Percentiles rank a stretch among this genome's conserved stretches.
phyloP scores from a whole-genome alignment of 2,329 filamentous ascomycete species.

The Neocatenulostroma microsporum region DNA sequence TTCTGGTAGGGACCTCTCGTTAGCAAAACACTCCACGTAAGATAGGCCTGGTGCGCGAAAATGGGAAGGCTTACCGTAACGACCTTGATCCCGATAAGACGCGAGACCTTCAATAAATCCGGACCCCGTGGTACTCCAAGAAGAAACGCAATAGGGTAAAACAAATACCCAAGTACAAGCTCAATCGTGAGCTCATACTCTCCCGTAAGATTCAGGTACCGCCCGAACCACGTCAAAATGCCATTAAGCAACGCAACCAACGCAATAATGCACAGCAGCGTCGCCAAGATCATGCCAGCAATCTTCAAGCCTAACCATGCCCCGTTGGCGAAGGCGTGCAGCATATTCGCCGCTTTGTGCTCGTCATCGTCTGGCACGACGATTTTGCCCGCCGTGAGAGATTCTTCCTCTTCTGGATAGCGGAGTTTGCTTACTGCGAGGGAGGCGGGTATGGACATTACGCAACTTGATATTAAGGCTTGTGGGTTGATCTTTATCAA shows the following conservation, averaged over 20 bases:
- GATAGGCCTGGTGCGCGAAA: too few relatives aligned
- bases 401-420: slow-evolving; percentile 81
- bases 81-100: slow-evolving; percentile 77
- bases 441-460: slow-evolving; percentile 92
- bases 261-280: slow-evolving; percentile 75
- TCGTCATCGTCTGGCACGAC: slow-evolving; percentile 74
- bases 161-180: slow-evolving; percentile 67
- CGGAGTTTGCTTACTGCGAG: slow-evolving; percentile 83
- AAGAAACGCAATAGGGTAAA: slow-evolving; percentile 73
- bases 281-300: slow-evolving; percentile 70
- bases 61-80: too few relatives aligned
- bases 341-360: slow-evolving; percentile 65
- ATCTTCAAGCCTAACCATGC: slow-evolving; percentile 83
- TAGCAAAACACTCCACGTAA: slow-evolving; percentile 23
- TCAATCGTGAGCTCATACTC: slow-evolving; percentile 64
- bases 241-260: slow-evolving; percentile 67
- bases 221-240: slow-evolving; percentile 75
- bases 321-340: slow-evolving; percentile 79
- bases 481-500: slow-evolving; percentile 79
- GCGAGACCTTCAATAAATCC: slow-evolving; percentile 61
- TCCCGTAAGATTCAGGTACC: slow-evolving; percentile 63
- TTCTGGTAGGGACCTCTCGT: slow-evolving; percentile 42
- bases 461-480: slow-evolving; percentile 80
- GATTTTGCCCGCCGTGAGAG: slow-evolving; percentile 71
- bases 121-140: slow-evolving; percentile 60